These are phyloP conservation scores for Herpotrichia juniperi DNA, from an alignment of 2,329 filamentous ascomycete genomes.

Conservation along the genomic window DNA sequence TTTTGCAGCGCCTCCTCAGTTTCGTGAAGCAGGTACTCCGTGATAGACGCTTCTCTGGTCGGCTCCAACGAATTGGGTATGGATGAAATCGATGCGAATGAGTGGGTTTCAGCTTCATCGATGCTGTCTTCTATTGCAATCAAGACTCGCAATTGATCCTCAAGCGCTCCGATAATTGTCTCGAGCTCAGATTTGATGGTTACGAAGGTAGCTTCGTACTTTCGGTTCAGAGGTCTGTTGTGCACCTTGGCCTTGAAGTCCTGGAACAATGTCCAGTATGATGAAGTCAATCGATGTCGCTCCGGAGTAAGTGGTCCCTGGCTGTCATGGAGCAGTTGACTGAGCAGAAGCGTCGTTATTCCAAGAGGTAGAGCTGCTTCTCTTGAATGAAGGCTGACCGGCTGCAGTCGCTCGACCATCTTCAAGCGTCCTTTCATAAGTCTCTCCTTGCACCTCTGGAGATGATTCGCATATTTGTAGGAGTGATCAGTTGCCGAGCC, in stretches of 20 bases:
- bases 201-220: too few relatives aligned
- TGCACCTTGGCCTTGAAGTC: too few relatives aligned
- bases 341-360: too few relatives aligned
- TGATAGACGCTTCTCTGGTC: conserved; percentile 6
- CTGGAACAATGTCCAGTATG: neutral
- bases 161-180: too few relatives aligned
- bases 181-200: too few relatives aligned
- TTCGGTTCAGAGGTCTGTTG: too few relatives aligned
- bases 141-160: too few relatives aligned
- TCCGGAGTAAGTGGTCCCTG: too few relatives aligned
- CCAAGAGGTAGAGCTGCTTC: conserved; percentile 9
- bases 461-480: neutral
- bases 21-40: conserved; percentile 8
- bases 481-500: neutral
- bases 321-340: too few relatives aligned
- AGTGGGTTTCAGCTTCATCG: too few relatives aligned
- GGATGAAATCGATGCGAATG: too few relatives aligned
- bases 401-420: conserved; percentile 11
- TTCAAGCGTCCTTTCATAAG: conserved; percentile 4
- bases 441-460: conserved; percentile 8
- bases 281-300: conserved; percentile 2
- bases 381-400: conserved; percentile 2
- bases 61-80: neutral
- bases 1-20: conserved; percentile 14
- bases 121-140: too few relatives aligned